These are phyloP conservation scores for Oligophagozyma castellii DNA, from an alignment of 1,139 yeast species.

Conservation along the genomic window DNA sequence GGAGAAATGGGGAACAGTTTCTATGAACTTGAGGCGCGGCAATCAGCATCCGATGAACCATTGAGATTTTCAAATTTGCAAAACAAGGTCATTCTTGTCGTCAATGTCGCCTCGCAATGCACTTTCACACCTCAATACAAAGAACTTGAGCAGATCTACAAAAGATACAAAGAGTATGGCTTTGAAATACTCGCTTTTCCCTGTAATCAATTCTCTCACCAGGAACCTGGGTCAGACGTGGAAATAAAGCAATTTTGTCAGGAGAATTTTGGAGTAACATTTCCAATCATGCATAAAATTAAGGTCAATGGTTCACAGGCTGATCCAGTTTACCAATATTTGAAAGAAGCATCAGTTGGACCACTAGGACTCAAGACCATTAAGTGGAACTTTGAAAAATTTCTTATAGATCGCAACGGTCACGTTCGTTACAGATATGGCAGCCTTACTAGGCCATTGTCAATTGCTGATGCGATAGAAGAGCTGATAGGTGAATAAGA, in stretches of 20 bases:
- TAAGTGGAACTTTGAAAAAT: slow-evolving; percentile 86
- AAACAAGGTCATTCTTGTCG: slow-evolving; percentile 74
- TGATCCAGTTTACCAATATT: slow-evolving; percentile 58
- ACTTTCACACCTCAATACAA: slow-evolving; percentile 39
- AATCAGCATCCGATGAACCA: slow-evolving; percentile 37
- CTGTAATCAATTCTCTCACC: slow-evolving; percentile 69
- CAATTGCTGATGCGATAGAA: slow-evolving; percentile 1
- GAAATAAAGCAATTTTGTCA: slow-evolving; percentile 47
- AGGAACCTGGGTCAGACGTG: slow-evolving; percentile 56
- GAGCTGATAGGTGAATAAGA: neutral
- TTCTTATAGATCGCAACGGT: slow-evolving; percentile 56
- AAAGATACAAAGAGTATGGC: slow-evolving; percentile 54
- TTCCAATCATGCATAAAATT: slow-evolving; percentile 50
- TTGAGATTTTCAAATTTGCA: slow-evolving; percentile 47
- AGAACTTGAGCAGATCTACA: slow-evolving; percentile 63
- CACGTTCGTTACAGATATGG: slow-evolving; percentile 49
- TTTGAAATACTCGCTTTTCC: slow-evolving; percentile 78
- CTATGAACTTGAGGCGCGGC: slow-evolving; percentile 37
- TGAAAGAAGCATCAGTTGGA: slow-evolving; percentile 49
- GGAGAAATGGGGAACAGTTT: no score
- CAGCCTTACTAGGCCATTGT: slow-evolving; percentile 49
- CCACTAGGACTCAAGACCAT: slow-evolving; percentile 48
- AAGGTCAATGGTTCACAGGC: slow-evolving; percentile 73
- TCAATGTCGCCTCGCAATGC: slow-evolving; percentile 72
- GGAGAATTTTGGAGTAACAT: slow-evolving; percentile 49